phyloP scores from a whole-genome alignment of 768 basidiomycete genomes.

The Asterophora parasitica region DNA sequence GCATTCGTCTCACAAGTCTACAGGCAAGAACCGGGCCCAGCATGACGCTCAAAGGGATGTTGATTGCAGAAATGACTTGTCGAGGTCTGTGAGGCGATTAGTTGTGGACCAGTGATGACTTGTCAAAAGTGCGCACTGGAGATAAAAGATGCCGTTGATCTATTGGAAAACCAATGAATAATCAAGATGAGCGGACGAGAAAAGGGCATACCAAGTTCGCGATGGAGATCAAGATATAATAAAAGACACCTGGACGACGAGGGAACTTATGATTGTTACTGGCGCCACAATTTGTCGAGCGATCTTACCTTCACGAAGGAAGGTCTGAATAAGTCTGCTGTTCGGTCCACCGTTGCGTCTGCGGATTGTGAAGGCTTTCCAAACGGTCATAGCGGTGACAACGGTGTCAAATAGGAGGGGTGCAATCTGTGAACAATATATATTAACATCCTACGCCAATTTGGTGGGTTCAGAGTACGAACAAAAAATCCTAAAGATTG shows the following conservation, averaged over 20 bases:
- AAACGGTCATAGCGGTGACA: slow-evolving; percentile 75
- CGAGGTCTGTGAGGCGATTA: slow-evolving; percentile 50
- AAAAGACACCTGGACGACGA: slow-evolving; percentile 59
- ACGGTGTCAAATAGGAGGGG: slow-evolving; percentile 79
- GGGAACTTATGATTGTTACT: not conserved
- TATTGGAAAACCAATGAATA: slow-evolving; percentile 10
- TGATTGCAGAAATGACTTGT: slow-evolving; percentile 78
- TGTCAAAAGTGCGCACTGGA: slow-evolving; percentile 49
- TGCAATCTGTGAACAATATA: slow-evolving; percentile 51
- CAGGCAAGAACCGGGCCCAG: slow-evolving; percentile 76
- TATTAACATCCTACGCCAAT: slow-evolving; percentile 7
- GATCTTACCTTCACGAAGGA: slow-evolving; percentile 67
- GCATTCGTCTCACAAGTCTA: slow-evolving; percentile 48
- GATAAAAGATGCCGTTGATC: slow-evolving; percentile 82
- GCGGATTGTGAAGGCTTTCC: slow-evolving; percentile 74
- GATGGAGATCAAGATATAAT: slow-evolving; percentile 81
- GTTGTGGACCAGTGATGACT: not conserved
- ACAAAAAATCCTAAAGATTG: slow-evolving; percentile 49
- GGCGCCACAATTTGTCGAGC: not conserved
- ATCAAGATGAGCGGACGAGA: slow-evolving; percentile 1
- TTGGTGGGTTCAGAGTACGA: slow-evolving; percentile 22
- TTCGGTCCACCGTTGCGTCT: slow-evolving; percentile 70
- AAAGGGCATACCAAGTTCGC: slow-evolving; percentile 56
- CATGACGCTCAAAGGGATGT: slow-evolving; percentile 83
- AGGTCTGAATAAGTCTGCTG: slow-evolving; percentile 78